These are phyloP conservation scores for Umbilicaria muhlenbergii DNA, from an alignment of 495 filamentous ascomycete species.

Conservation along the genomic window DNA sequence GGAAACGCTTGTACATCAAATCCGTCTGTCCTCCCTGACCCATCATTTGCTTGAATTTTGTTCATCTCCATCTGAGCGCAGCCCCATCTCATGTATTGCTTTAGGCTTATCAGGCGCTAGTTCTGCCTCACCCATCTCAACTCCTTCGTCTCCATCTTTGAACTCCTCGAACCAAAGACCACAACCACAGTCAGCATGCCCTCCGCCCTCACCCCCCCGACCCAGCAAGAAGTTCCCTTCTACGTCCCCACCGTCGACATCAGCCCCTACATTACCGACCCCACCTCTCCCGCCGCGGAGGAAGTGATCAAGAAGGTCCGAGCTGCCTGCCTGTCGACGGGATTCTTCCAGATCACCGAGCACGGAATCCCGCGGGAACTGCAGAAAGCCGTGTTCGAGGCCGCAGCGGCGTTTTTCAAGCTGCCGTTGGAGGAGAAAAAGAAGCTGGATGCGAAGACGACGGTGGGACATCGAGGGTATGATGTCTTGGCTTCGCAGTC, in stretches of 20 bases:
- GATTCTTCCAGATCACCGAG: constrained; percentile 23
- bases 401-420: constrained; percentile 17
- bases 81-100: too few relatives aligned
- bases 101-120: too few relatives aligned
- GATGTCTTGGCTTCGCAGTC: constrained; percentile 15
- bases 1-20: too few relatives aligned
- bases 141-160: too few relatives aligned
- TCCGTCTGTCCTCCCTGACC: too few relatives aligned
- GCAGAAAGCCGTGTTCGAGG: constrained; percentile 15
- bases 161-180: too few relatives aligned
- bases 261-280: constrained; percentile 17
- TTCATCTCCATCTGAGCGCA: too few relatives aligned
- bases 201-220: too few relatives aligned
- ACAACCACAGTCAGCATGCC: too few relatives aligned
- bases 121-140: too few relatives aligned
- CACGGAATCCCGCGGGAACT: constrained; percentile 16
- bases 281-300: constrained; percentile 10
- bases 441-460: constrained; percentile 11
- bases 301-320: constrained; percentile 13
- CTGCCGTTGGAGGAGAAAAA: constrained; percentile 19
- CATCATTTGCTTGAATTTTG: too few relatives aligned
- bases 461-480: constrained; percentile 18
- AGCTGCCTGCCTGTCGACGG: constrained; percentile 17
- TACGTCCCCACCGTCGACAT: constrained; percentile 18
- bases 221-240: constrained; percentile 2